Base-by-base conservation (phyloP, 768 basidiomycete species). In the Leccinum uliginosum region DNA sequence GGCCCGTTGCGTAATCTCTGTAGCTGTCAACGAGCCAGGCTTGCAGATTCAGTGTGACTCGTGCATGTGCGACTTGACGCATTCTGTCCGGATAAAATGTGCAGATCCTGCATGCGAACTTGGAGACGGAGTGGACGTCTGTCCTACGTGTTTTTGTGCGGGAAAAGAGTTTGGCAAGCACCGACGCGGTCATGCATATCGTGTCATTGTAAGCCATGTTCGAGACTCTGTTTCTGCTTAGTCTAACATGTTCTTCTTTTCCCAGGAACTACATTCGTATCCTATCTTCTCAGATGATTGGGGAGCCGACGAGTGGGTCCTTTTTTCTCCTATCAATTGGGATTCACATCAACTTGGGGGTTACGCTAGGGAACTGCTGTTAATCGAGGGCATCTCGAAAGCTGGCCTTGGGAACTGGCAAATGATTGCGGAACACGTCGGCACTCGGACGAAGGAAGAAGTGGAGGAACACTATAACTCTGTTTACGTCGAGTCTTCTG, bases 401-500 rank as follows among this genome's bases (percentile, higher is more conserved):
- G 89, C 92, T 66, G 96, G 96, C 1, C 72, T 98, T 32, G 96
- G 96, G 4, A 98, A 98, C 69, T 99, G 96, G 96, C 87, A 88
- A 68, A 94, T 94, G 65, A 91, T 96, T 44, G 89, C 94, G 1
- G 93, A 93, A 63, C 92, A 97, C 71, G 83, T 99, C 38, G 97
- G 97, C 9, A 94, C 93, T 9, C 81, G 94, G 55, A 89, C 94
- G 11, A 94, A 87, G 69, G 93, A 97, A 66, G 95, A 98, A 66
- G 91, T 93, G 14, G 89, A 95, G 69, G 75, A 84, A 56, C 96
- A 99, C 72, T 99, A 99, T 70, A 81, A 83, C 45, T 67, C 80
- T 49, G 81, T 89, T 35, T 98, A 95, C 66, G 80, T 96, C 50
- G 78, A 89, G 56, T 91, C 90, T 14, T 79, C 81, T 12, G 65